Conservation (phyloP, 2,329 filamentous ascomycete genomes). For the Aureobasidium sp. region DNA sequence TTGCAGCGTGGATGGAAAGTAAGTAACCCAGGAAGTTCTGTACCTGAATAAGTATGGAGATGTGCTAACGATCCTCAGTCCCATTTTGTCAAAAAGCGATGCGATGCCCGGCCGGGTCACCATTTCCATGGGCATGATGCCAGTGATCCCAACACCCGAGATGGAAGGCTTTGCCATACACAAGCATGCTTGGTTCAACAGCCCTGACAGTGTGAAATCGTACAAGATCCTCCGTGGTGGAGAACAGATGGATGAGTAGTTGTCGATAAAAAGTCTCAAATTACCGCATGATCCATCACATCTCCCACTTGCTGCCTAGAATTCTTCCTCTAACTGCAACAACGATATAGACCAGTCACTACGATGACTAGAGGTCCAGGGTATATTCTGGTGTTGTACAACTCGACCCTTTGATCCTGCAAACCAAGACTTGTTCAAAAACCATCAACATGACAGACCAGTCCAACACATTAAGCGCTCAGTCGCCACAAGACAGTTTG, state of each 20-base stretch:
- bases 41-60: too few relatives aligned
- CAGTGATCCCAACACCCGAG: conserved; percentile 38
- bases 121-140: conserved; percentile 44
- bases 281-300: neutral
- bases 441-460: neutral
- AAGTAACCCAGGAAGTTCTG: conserved; percentile 18
- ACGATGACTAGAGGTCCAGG: neutral
- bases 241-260: neutral
- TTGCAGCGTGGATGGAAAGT: conserved; percentile 38
- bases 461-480: neutral
- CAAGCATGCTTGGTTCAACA: conserved; percentile 36
- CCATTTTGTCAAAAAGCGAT: conserved; percentile 32
- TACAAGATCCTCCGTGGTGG: conserved; percentile 26
- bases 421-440: neutral
- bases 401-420: neutral
- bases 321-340: too few relatives aligned
- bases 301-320: too few relatives aligned
- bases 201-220: conserved; percentile 28
- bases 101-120: conserved; percentile 33
- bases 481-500: neutral
- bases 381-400: neutral
- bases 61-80: conserved; percentile 25
- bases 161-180: conserved; percentile 36
- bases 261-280: neutral
- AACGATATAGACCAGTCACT: neutral